Evolutionary conservation across 768 basidiomycete species (phyloP), one percentile per base, ranked within the genome.

Genomic region (Gautieria morchelliformis): DNA sequence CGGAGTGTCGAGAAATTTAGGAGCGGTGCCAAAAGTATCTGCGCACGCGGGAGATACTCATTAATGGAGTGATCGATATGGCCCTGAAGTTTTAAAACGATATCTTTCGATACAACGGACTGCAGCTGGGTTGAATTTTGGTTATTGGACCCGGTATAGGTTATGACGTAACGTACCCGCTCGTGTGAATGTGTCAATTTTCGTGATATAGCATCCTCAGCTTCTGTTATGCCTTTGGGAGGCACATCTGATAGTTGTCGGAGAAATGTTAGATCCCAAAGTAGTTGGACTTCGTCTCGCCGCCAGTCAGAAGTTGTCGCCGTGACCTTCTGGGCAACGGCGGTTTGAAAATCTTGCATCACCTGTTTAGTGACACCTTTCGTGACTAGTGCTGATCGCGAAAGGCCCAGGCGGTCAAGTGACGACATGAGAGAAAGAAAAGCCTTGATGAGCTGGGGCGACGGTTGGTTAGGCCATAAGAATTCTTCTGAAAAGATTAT

Each of bases 371-470:
- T 73, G 71, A 61, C 68, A 70, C 53, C 64, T 42, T 44, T 49
- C 49, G 27, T 51, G 35, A 47, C 50, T 58, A 53, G 58, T 27
- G 33, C 10, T 46, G 30, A 35, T 52, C 72, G 69, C 44, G 74
- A 70, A 50, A 79, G 66, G 1, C 82, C 82, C 12, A 89, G 67
- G n/a, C 77, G 73, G 62, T 81, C 79, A 52, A 84, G 68, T 3
- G 76, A 75, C 14, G 74, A 72, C 33, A 79, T 79, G 17, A 90
- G 68, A 1, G 73, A 67, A 46, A 83, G 66, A 52, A 90, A 66
- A 17, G 81, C 78, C 44, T 78, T 73, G 57, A 84, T 71, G 52
- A 87, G 72, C 44, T 70, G 66, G 49, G 78, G 66, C 37, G 85
- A 85, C 48, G 82, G 80, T 9, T 75, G 74, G 56, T 62, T 68